phyloP scores from a whole-genome alignment of 331 rosid species.

The Quercus tomentella region DNA sequence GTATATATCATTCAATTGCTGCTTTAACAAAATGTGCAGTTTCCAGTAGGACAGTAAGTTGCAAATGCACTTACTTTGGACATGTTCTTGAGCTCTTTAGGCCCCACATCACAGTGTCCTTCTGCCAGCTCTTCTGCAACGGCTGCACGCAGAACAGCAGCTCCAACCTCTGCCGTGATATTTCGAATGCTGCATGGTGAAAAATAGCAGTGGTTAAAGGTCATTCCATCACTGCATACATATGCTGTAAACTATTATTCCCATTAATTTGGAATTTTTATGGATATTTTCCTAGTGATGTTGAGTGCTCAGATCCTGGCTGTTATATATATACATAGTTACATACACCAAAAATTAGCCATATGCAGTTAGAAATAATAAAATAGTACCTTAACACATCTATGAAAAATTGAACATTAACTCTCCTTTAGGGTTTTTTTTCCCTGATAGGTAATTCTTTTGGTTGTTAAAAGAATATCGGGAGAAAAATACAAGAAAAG shows the following conservation, averaged over 20 bases:
- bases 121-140: slow-evolving; percentile 80
- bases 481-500: background rate
- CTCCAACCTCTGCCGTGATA: slow-evolving; percentile 90
- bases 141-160: slow-evolving; percentile 84
- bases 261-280: background rate
- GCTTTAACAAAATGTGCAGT: background rate
- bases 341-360: background rate
- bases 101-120: slow-evolving; percentile 72
- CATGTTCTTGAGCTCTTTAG: slow-evolving; percentile 71
- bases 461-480: background rate
- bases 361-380: background rate
- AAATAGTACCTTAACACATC: background rate
- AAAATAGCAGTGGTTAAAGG: slow-evolving; percentile 10
- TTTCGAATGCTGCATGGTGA: slow-evolving; percentile 64
- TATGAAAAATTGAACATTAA: background rate
- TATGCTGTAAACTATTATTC: background rate
- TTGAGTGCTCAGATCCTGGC: background rate
- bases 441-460: too few relatives aligned
- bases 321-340: background rate
- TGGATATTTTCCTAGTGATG: background rate
- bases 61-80: slow-evolving; percentile 59
- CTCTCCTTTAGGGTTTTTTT: background rate
- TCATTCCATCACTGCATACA: background rate
- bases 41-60: background rate
- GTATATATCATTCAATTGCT: background rate